A percentile compares a stretch with the other conserved stretches of the same genome.
Evolutionary conservation across 305 asterid genomes (phyloP).

Genomic region (Ilex paraguariensis): DNA sequence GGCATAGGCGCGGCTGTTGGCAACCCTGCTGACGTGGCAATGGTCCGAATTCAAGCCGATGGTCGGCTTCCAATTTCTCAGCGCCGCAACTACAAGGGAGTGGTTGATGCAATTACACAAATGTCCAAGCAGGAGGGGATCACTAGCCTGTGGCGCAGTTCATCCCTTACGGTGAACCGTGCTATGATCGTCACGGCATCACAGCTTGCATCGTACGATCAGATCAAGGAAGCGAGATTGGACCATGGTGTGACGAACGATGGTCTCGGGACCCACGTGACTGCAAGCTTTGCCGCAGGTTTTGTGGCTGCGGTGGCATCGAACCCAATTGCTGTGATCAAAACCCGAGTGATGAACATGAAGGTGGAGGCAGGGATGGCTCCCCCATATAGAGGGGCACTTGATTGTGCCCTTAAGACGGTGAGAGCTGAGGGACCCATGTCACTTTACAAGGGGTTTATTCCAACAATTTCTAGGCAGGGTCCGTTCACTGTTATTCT

Average conservation of each 20-base stretch:
- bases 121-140: not conserved
- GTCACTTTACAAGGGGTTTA: no score
- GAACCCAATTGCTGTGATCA: not conserved
- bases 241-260: not conserved
- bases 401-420: no score
- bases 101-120: not conserved
- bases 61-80: not conserved
- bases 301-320: slow-evolving; percentile 2
- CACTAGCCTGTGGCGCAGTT: slow-evolving; percentile 2
- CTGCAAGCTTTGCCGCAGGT: not conserved
- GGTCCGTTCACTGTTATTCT: no score
- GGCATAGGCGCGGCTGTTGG: slow-evolving; percentile 1
- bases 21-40: slow-evolving; percentile 1
- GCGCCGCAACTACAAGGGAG: slow-evolving; percentile 1
- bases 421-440: no score
- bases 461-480: no score
- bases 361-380: slow-evolving; percentile 1
- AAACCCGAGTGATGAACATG: not conserved
- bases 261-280: not conserved
- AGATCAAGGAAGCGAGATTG: not conserved
- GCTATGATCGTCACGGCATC: not conserved
- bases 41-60: slow-evolving; percentile 6
- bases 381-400: not conserved
- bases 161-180: slow-evolving; percentile 1
- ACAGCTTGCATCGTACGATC: not conserved